Percentiles rank a stretch among this genome's conserved stretches.
phyloP scores from a whole-genome alignment of 1,139 yeast genomes.

The Debaryomycetaceae sp. region DNA sequence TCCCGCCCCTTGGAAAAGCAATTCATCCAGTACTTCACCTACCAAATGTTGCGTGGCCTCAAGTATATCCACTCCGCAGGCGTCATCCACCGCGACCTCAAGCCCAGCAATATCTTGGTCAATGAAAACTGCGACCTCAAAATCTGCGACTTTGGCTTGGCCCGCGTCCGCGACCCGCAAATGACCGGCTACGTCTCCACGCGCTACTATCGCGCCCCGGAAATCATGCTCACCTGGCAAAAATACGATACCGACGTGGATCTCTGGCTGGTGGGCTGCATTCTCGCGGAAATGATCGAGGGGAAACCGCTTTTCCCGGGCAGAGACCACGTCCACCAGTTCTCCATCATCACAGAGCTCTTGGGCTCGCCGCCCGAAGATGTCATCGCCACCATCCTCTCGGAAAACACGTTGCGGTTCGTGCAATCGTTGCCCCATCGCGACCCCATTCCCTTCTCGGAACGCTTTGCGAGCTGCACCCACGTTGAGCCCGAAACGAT shows the following conservation, averaged over 20 bases:
- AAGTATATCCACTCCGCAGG: slow-evolving; percentile 20
- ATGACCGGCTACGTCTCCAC: slow-evolving; percentile 99
- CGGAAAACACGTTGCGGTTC: slow-evolving; percentile 88
- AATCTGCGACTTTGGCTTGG: slow-evolving; percentile 42
- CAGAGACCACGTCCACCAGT: slow-evolving; percentile 96
- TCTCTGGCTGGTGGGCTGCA: slow-evolving; percentile 99
- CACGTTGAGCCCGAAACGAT: slow-evolving; percentile 89
- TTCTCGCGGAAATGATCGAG: slow-evolving; percentile 96
- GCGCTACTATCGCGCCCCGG: slow-evolving; percentile 96
- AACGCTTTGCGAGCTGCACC: slow-evolving; percentile 55
- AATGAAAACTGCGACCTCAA: slow-evolving; percentile 20
- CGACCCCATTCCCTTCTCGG: slow-evolving; percentile 80
- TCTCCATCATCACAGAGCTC: slow-evolving; percentile 89
- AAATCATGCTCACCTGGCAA: slow-evolving; percentile 98
- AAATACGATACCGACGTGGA: slow-evolving; percentile 98
- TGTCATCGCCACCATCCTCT: slow-evolving; percentile 90
- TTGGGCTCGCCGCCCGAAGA: slow-evolving; percentile 95
- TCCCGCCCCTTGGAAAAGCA: slow-evolving; percentile 93
- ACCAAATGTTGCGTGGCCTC: slow-evolving; percentile 19
- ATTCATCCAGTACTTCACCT: slow-evolving; percentile 85
- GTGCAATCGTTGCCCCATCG: slow-evolving; percentile 90
- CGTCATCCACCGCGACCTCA: slow-evolving; percentile 20
- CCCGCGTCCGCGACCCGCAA: slow-evolving; percentile 95
- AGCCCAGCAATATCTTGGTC: slow-evolving; percentile 18
- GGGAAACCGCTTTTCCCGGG: slow-evolving; percentile 99